A percentile compares a stretch with the other conserved stretches of the same genome.
Conservation (phyloP, 139 green algal genomes). For the Chlamydomonas asymmetrica region DNA sequence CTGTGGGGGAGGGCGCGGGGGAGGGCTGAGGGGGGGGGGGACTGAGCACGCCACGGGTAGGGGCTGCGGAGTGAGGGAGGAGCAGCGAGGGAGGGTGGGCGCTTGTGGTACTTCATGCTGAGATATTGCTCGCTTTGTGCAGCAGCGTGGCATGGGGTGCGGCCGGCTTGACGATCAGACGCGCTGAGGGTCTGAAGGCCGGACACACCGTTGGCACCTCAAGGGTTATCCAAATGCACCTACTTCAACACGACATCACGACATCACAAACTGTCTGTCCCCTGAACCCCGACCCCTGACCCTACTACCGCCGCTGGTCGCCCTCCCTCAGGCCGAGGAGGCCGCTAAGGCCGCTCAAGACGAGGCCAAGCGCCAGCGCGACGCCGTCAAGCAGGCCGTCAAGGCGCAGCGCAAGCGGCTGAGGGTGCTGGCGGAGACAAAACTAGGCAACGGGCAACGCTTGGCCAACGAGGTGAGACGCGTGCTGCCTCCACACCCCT, state of each 20-base stretch:
- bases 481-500: background rate
- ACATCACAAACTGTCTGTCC: too few species aligned
- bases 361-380: slow-evolving; percentile 46
- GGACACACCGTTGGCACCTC: too few species aligned
- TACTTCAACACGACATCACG: too few species aligned
- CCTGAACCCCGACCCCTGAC: too few species aligned
- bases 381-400: slow-evolving; percentile 82
- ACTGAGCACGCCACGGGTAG: background rate
- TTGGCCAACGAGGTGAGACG: slow-evolving; percentile 3
- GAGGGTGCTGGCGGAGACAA: slow-evolving; percentile 40
- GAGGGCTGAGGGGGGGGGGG: background rate
- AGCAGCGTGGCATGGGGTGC: too few species aligned
- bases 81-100: slow-evolving; percentile 38
- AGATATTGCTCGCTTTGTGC: too few species aligned
- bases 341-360: slow-evolving; percentile 36
- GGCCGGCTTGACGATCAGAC: background rate
- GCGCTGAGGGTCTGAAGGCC: background rate
- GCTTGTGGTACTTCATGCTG: too few species aligned
- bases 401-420: slow-evolving; percentile 83
- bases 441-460: slow-evolving; percentile 1
- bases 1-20: background rate
- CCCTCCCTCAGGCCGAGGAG: too few species aligned
- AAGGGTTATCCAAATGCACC: too few species aligned
- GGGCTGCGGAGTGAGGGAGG: slow-evolving; percentile 11
- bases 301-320: too few species aligned